Conservation (phyloP, 2,329 filamentous ascomycete species). For the Aspergillus felis region DNA sequence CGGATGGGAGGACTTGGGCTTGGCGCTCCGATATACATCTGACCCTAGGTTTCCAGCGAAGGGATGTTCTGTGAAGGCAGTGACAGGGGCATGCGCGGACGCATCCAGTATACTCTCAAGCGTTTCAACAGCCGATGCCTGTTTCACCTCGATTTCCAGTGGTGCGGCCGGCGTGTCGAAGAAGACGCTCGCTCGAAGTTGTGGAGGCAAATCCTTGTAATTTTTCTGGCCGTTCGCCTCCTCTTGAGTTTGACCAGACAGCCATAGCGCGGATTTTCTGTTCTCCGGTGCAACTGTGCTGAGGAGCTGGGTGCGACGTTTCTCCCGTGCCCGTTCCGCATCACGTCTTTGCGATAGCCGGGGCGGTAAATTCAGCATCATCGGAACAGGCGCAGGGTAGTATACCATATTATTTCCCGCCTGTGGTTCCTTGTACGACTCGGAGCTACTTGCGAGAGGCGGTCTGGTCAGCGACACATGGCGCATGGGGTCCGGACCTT, state of each 20-base stretch:
- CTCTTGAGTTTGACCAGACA: slow-evolving; percentile 24
- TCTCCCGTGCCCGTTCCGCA: slow-evolving; percentile 62
- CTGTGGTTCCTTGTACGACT: slow-evolving; percentile 37
- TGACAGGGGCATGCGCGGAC: slow-evolving; percentile 80
- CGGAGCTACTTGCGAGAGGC: slow-evolving; percentile 37
- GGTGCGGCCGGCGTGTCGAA: slow-evolving; percentile 67
- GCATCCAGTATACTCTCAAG: slow-evolving; percentile 90
- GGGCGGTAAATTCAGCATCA: slow-evolving; percentile 87
- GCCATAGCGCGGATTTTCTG: slow-evolving; percentile 50
- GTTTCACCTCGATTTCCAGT: slow-evolving; percentile 56
- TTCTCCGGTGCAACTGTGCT: slow-evolving; percentile 57
- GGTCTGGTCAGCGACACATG: slow-evolving; percentile 37
- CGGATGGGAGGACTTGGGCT: slow-evolving; percentile 25
- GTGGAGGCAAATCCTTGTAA: slow-evolving; percentile 60
- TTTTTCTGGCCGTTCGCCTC: slow-evolving; percentile 13
- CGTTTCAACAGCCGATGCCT: slow-evolving; percentile 81
- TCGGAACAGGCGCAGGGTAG: slow-evolving; percentile 91
- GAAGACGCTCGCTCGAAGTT: slow-evolving; percentile 84
- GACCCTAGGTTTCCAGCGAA: slow-evolving; percentile 71
- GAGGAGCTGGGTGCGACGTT: slow-evolving; percentile 70
- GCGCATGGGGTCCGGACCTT: slow-evolving; percentile 21
- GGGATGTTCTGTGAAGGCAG: slow-evolving; percentile 84
- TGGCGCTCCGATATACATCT: slow-evolving; percentile 65
- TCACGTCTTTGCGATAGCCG: slow-evolving; percentile 73
- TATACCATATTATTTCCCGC: slow-evolving; percentile 82